phyloP scores from a whole-genome alignment of 805 yeast species.

The Wickerhamomyces xylosicus region DNA sequence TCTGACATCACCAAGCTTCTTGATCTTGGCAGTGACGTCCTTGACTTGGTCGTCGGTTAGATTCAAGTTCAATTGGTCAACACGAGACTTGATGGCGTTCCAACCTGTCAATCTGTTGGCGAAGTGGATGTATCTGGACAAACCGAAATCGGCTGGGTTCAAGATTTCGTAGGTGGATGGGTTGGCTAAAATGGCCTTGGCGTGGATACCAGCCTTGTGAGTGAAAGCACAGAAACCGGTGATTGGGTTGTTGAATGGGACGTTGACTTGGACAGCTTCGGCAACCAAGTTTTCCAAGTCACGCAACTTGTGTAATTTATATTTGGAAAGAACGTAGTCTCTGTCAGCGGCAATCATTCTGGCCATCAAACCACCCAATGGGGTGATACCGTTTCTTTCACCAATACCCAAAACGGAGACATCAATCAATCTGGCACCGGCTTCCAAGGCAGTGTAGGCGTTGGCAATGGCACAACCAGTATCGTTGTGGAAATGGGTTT shows the following conservation, averaged over 20 bases:
- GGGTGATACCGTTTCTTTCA: constrained; percentile 97
- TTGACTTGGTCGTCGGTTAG: constrained; percentile 89
- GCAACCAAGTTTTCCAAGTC: constrained; percentile 95
- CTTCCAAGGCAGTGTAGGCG: constrained; percentile 96
- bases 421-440: constrained; percentile 91
- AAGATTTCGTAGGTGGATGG: constrained; percentile 98
- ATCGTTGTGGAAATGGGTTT: constrained; percentile 97
- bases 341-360: constrained; percentile 98
- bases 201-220: constrained; percentile 98
- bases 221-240: constrained; percentile 99
- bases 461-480: constrained; percentile 99
- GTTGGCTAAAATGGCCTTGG: constrained; percentile 96
- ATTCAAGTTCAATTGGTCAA: constrained; percentile 87
- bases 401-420: constrained; percentile 96
- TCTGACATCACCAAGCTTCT: constrained; percentile 90
- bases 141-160: constrained; percentile 91
- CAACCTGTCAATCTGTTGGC: constrained; percentile 98
- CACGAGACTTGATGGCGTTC: constrained; percentile 98
- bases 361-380: constrained; percentile 97
- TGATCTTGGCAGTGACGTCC: constrained; percentile 90
- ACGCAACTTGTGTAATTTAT: constrained; percentile 90
- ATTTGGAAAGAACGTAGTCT: constrained; percentile 88
- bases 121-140: constrained; percentile 92
- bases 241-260: constrained; percentile 97
- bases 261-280: constrained; percentile 92